These are phyloP conservation scores for Lizanozyma gosingica DNA, from an alignment of 1,139 yeast species.

Conservation along the genomic window DNA sequence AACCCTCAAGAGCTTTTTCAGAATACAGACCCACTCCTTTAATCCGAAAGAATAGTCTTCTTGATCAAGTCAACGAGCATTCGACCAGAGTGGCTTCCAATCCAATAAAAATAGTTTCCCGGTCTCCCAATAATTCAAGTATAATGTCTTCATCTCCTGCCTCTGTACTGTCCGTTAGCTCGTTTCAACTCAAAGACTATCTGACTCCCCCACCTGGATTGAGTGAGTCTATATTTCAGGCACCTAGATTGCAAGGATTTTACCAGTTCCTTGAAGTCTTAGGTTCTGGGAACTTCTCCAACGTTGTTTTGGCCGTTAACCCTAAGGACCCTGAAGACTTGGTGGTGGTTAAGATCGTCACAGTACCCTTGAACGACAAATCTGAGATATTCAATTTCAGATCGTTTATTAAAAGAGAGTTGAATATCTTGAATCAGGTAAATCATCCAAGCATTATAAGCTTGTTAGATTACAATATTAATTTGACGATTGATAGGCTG, in stretches of 20 bases:
- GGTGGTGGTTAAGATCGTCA: constrained; percentile 29
- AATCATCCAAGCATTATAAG: constrained; percentile 35
- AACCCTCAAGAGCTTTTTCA: background rate
- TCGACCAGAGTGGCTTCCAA: background rate
- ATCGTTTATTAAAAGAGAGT: constrained; percentile 48
- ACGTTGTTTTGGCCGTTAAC: constrained; percentile 23
- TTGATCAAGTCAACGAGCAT: background rate
- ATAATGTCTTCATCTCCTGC: background rate
- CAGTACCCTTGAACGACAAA: constrained; percentile 10
- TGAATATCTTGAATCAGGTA: constrained; percentile 47
- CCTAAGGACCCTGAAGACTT: constrained; percentile 8
- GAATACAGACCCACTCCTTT: background rate
- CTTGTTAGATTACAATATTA: constrained; percentile 25
- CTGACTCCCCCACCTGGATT: background rate
- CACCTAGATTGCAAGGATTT: background rate
- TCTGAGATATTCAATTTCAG: constrained; percentile 26
- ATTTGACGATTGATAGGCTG: constrained; percentile 12
- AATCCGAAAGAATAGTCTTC: background rate
- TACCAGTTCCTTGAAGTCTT: background rate
- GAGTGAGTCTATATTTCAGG: background rate
- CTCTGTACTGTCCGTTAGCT: background rate
- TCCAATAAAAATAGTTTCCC: too few species aligned
- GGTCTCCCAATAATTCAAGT: background rate
- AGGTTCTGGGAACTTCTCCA: constrained; percentile 36
- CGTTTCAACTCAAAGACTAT: background rate